Conservation (phyloP, 1,284 basidiomycete genomes). For the Xerocomus cyaneibrunnescens region DNA sequence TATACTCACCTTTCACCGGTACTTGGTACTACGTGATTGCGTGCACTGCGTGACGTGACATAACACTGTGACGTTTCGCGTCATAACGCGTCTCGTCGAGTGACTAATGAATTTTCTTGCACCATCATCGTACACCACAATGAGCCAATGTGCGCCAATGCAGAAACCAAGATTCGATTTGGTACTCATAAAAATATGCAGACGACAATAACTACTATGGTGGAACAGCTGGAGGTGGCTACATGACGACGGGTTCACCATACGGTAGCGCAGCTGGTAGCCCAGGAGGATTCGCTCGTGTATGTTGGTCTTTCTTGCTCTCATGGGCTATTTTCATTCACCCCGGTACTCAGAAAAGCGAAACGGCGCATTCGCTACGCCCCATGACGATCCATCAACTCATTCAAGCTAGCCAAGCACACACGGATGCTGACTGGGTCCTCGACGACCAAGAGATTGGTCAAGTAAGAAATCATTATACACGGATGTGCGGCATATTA, state of each 20-base stretch:
- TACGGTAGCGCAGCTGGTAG: constrained; percentile 45
- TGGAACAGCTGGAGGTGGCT: constrained; percentile 38
- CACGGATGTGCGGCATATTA: background rate
- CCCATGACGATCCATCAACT: constrained; percentile 89
- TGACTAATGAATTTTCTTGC: background rate
- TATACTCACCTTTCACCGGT: background rate
- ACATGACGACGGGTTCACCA: constrained; percentile 45
- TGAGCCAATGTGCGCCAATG: constrained; percentile 44
- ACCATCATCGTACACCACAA: constrained; percentile 16
- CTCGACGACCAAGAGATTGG: constrained; percentile 82
- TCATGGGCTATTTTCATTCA: constrained; percentile 1
- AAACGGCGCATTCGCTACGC: constrained; percentile 67
- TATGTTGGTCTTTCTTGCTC: constrained; percentile 21
- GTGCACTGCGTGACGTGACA: constrained; percentile 18
- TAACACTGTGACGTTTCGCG: constrained; percentile 29
- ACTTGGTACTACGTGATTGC: too few relatives aligned
- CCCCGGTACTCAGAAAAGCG: constrained; percentile 39
- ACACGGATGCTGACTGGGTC: constrained; percentile 86
- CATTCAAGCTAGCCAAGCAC: constrained; percentile 72
- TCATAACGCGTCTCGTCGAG: constrained; percentile 23
- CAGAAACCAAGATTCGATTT: background rate
- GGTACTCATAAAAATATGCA: constrained; percentile 10
- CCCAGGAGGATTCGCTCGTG: constrained; percentile 44
- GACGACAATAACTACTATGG: constrained; percentile 41
- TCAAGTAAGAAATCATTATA: constrained; percentile 52